Evolutionary conservation across 148 eudicot genomes (phyloP).

Genomic region (Selenicereus undatus): DNA sequence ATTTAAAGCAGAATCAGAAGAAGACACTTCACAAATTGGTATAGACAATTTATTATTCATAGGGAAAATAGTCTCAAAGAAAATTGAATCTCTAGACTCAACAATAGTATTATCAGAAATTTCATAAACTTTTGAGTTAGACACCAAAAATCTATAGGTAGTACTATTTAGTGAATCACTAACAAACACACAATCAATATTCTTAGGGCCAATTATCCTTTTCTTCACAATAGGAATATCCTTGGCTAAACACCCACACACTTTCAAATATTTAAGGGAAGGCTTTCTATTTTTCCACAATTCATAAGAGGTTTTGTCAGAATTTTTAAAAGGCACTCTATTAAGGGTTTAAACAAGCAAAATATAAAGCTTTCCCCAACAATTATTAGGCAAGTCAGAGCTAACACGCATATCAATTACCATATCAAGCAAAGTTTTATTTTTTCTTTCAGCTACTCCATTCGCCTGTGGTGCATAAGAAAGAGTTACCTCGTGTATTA

Average conservation of each 20-base stretch:
- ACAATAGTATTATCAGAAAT: neutral
- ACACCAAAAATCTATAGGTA: conserved; percentile 1
- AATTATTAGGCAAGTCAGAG: no score
- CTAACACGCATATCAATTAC: no score
- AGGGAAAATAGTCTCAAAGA: neutral
- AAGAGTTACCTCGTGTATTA: no score
- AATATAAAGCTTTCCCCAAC: no score
- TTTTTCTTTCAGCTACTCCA: no score
- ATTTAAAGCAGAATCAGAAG: no score
- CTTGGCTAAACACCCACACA: neutral
- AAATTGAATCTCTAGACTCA: neutral
- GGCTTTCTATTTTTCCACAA: neutral
- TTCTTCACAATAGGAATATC: neutral
- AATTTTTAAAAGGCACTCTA: neutral
- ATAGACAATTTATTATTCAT: neutral
- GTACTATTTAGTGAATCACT: neutral
- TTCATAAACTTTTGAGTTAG: neutral
- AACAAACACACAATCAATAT: neutral
- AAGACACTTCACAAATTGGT: no score
- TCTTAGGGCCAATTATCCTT: neutral
- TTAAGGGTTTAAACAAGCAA: no score
- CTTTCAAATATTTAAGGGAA: neutral
- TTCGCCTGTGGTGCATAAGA: no score
- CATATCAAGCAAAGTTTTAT: no score
- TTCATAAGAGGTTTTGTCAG: neutral